Percentiles rank a stretch among this genome's conserved stretches.
Evolutionary conservation across 1,284 basidiomycete genomes (phyloP).

Genomic region (Rhodotorula mucilaginosa): DNA sequence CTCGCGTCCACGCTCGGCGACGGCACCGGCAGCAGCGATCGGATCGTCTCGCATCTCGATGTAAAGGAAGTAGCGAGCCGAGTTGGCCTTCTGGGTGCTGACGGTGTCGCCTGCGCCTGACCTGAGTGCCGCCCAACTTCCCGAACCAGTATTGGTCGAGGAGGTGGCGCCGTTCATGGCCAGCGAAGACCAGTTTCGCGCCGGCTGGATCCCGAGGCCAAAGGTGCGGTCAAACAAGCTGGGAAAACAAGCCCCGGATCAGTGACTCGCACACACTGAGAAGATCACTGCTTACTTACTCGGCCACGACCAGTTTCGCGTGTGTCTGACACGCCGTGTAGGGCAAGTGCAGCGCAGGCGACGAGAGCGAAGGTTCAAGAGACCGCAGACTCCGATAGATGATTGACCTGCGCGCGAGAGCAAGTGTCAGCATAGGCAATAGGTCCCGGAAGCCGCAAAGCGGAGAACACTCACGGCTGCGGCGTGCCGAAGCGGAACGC

Average conservation of each 20-base stretch:
- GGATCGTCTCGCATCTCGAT: slow-evolving; percentile 16
- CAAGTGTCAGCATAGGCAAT: slow-evolving; percentile 47
- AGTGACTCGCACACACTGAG: not conserved
- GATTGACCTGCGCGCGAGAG: slow-evolving; percentile 72
- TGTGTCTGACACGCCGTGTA: slow-evolving; percentile 81
- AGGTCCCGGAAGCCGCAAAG: slow-evolving; percentile 33
- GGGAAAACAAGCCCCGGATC: not conserved
- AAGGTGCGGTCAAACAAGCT: slow-evolving; percentile 33
- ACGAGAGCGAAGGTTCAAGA: slow-evolving; percentile 64
- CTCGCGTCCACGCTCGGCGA: not conserved
- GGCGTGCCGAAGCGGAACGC: slow-evolving; percentile 70
- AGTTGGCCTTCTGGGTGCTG: slow-evolving; percentile 3
- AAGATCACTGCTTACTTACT: not conserved
- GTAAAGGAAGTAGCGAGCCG: slow-evolving; percentile 21
- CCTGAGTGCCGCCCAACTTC: not conserved
- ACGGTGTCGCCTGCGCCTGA: not conserved
- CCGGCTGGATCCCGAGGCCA: slow-evolving; percentile 11
- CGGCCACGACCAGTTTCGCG: slow-evolving; percentile 51
- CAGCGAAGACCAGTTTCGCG: slow-evolving; percentile 20
- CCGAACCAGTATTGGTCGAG: not conserved
- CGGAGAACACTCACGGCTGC: slow-evolving; percentile 43
- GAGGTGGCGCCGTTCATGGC: slow-evolving; percentile 11
- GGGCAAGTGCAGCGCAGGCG: slow-evolving; percentile 69
- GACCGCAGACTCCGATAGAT: slow-evolving; percentile 81
- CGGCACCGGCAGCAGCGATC: not conserved